These are phyloP conservation scores for Plenodomus lindquistii DNA, from an alignment of 2,329 filamentous ascomycete genomes.

Conservation along the genomic window DNA sequence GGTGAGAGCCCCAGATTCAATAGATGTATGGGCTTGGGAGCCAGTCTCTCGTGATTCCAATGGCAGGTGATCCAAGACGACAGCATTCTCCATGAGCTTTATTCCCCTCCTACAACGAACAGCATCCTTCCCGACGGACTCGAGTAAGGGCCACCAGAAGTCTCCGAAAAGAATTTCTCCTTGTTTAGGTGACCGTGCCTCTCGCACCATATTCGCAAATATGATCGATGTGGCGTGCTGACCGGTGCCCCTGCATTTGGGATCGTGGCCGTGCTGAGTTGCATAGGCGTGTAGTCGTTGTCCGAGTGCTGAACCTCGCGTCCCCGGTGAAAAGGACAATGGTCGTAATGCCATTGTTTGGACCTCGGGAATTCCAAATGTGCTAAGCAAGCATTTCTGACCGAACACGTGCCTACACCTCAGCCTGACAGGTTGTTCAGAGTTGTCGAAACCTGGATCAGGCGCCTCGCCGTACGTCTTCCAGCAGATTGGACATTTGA, in stretches of 20 bases:
- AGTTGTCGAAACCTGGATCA: conserved; percentile 18
- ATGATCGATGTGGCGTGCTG: background rate
- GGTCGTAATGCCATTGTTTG: conserved; percentile 3
- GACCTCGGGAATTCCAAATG: conserved; percentile 9
- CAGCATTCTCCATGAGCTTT: background rate
- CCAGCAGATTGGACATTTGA: conserved; percentile 22
- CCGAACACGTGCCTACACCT: conserved; percentile 22
- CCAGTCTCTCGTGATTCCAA: background rate
- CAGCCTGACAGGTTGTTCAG: conserved; percentile 19
- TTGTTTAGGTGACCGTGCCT: background rate
- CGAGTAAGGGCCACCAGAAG: conserved; percentile 10
- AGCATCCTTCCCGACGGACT: background rate
- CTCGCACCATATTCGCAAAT: background rate
- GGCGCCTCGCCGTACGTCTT: conserved; percentile 19
- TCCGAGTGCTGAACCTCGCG: conserved; percentile 8
- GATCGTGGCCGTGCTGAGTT: conserved; percentile 1
- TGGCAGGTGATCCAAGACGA: background rate
- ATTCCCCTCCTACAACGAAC: background rate
- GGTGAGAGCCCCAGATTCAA: background rate
- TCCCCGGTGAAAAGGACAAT: conserved; percentile 7
- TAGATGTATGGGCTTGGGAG: background rate
- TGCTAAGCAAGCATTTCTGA: conserved; percentile 17
- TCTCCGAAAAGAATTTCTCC: conserved; percentile 6
- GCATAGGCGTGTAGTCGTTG: conserved; percentile 6
- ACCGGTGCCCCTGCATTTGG: background rate